Conservation (phyloP, 2,329 filamentous ascomycete genomes). For the Trichoderma citrinoviride region DNA sequence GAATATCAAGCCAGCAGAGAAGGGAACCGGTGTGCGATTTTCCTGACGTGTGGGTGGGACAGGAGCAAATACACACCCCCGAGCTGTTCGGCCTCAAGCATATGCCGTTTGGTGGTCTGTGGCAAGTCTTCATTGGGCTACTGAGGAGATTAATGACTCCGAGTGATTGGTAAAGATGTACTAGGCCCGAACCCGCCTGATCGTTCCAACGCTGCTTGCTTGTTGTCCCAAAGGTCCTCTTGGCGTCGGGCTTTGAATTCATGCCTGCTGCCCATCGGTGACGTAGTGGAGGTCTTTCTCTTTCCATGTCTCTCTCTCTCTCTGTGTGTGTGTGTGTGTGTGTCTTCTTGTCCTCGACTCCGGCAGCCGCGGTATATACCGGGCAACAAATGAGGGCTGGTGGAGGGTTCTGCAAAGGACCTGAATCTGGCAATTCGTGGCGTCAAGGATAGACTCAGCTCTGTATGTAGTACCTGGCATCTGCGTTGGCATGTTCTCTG, state of each 20-base stretch:
- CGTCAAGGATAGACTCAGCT: neutral
- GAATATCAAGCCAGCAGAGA: constrained; percentile 8
- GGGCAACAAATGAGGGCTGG: neutral
- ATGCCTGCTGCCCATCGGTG: constrained; percentile 19
- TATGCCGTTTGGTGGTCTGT: constrained; percentile 20
- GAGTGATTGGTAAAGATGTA: constrained; percentile 20
- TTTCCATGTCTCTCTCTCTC: too few species aligned
- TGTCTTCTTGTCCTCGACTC: neutral
- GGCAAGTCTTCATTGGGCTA: constrained; percentile 18
- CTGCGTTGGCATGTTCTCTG: neutral
- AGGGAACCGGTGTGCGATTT: constrained; percentile 22
- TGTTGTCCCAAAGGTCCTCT: constrained; percentile 9
- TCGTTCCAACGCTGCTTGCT: constrained; percentile 9
- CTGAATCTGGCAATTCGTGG: constrained; percentile 5
- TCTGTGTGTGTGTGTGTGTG: too few species aligned
- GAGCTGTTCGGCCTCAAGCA: constrained; percentile 14
- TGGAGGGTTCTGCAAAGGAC: neutral
- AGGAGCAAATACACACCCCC: constrained; percentile 14
- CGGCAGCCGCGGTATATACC: neutral
- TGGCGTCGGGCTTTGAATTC: constrained; percentile 16
- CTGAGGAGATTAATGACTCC: constrained; percentile 18
- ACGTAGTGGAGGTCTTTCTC: constrained; percentile 8
- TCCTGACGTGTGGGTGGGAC: constrained; percentile 23
- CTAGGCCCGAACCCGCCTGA: constrained; percentile 9
- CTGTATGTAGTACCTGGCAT: neutral